These are phyloP conservation scores for Naganishia vaughanmartiniae DNA, from an alignment of 768 basidiomycete species.

Conservation along the genomic window DNA sequence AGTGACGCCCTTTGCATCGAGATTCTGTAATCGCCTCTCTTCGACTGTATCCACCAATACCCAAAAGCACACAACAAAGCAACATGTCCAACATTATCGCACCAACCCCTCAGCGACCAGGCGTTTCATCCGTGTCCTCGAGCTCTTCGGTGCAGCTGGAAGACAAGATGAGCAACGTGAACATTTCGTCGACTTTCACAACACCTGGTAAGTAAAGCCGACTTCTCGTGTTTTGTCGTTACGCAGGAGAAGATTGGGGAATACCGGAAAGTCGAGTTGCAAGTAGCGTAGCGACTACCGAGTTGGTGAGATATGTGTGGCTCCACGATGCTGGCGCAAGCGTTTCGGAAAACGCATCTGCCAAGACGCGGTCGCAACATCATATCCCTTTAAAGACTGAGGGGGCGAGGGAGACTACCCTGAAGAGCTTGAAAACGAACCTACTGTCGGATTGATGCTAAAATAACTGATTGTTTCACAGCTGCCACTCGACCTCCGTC, in stretches of 20 bases:
- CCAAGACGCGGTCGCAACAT: too few species aligned
- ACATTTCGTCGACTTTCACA: slow-evolving; percentile 43
- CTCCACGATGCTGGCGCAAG: too few species aligned
- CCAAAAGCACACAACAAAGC: neutral
- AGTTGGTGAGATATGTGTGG: too few species aligned
- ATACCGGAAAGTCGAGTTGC: neutral
- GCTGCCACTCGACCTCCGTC: slow-evolving; percentile 50
- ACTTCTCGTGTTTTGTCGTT: neutral
- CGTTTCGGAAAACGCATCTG: too few species aligned
- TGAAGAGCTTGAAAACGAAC: neutral
- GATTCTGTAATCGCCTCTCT: neutral
- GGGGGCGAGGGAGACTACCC: neutral
- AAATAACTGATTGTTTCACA: slow-evolving; percentile 21
- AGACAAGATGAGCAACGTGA: slow-evolving; percentile 35
- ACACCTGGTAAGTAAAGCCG: slow-evolving; percentile 40
- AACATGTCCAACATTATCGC: slow-evolving; percentile 26
- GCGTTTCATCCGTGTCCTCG: slow-evolving; percentile 18
- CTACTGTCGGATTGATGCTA: neutral
- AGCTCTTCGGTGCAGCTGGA: slow-evolving; percentile 19
- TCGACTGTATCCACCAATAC: slow-evolving; percentile 11
- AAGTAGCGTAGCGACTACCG: too few species aligned
- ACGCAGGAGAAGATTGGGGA: neutral
- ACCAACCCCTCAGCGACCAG: slow-evolving; percentile 20
- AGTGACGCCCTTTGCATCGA: neutral
- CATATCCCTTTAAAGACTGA: neutral